Evolutionary conservation across 169 alveolate genomes (phyloP).

Genomic region (Cytauxzoon felis): DNA sequence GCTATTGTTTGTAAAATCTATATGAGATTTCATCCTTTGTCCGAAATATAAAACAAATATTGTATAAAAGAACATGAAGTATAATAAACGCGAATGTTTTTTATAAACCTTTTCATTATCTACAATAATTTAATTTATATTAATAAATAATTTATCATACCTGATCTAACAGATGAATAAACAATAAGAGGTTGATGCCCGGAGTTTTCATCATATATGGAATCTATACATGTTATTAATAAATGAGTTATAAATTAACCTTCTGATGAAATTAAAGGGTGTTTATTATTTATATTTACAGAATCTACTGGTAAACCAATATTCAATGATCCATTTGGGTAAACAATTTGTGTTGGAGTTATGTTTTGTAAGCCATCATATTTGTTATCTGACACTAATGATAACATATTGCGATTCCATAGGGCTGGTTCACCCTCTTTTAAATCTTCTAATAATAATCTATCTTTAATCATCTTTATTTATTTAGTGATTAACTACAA

Average conservation of each 20-base stretch:
- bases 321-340: conserved; percentile 54
- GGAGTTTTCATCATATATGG: conserved; percentile 8
- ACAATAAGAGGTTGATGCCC: conserved; percentile 26
- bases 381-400: conserved; percentile 4
- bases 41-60: conserved; percentile 27
- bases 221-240: no score
- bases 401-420: conserved; percentile 52
- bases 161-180: conserved; percentile 43
- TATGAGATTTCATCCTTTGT: background rate
- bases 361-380: background rate
- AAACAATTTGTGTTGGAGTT: conserved; percentile 53
- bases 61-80: conserved; percentile 1
- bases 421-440: conserved; percentile 56
- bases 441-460: conserved; percentile 34
- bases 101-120: background rate
- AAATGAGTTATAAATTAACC: no score
- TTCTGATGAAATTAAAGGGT: background rate
- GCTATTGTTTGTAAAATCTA: conserved; percentile 34
- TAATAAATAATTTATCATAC: background rate
- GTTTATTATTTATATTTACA: conserved; percentile 14
- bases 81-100: conserved; percentile 11
- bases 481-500: no score
- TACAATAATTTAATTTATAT: background rate
- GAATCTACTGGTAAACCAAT: conserved; percentile 54
- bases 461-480: conserved; percentile 38